Evolutionary conservation across 768 basidiomycete species (phyloP), one percentile per base, ranked within the genome.

Genomic region (Dentipellis fragilis): DNA sequence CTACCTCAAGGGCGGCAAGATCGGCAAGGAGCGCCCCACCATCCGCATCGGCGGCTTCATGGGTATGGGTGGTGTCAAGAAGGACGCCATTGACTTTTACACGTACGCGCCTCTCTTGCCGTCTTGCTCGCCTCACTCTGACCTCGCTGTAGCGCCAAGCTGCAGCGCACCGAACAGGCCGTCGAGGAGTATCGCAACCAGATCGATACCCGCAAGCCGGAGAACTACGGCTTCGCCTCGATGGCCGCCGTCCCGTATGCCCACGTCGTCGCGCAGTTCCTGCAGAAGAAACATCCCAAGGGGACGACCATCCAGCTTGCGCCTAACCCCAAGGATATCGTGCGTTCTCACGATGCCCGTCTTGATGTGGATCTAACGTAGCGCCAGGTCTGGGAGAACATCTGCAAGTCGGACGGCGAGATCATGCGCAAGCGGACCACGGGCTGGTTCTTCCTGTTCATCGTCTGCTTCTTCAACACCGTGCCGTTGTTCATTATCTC

Each of bases 401-500:
- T 98, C 74, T 85, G 83, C 64, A 82, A 80, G 65, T 80, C 84
- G 1, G 75, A 86, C 16, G 77, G 70, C 7, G 84, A 89, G 60
- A 66, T 90, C 21, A 69, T 79, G 22, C 78, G 84, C 39, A 87
- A 88, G 69, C 80, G 77, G 63, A 70, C 76, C 35, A 70, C 87
- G 22, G 95, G 96, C n/a, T 89, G 90, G 70, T 57, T 87, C 38
- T 79, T 87, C 69, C 79, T 99, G 53, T 73, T 77, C 19, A 63
- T 82, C 34, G 82, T 97, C 49, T 94, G 92, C 69, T 93, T 93
- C 74, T 81, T 98, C 75, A 94, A 99, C 74, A 97, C 93, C 37
- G 74, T 95, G 10, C 96, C 96, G 17, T 73, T 99, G 16, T 80
- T 94, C 65, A 73, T 90, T 59, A 93, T 98, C 59, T 94, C 95